Base-by-base conservation (phyloP, 495 filamentous ascomycete species). In the Chaetomium fimeti region DNA sequence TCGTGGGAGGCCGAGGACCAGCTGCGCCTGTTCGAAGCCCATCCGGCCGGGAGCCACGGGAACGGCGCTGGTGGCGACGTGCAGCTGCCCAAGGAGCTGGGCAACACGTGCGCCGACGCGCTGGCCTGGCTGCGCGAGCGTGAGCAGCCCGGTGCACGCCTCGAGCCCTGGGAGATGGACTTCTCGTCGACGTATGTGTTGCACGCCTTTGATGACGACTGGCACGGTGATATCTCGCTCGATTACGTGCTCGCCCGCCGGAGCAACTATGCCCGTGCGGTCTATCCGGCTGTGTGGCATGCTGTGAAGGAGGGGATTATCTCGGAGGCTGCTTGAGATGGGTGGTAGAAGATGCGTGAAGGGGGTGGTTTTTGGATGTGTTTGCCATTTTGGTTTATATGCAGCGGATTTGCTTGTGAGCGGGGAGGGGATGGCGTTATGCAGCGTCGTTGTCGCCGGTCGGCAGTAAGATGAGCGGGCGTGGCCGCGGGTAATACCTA, bases 251-350 rank as follows among this genome's bases (percentile, higher is more conserved):
- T 72, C 20, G 57, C 47, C 27, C 52, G 68, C 20, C 42, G 63
- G 54, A 72, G 70, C 38, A 72, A 70, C 55, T 72, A 68, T 27
- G 70, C 70, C 0, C 22, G 70, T 24, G 68, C 70, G 3, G 70
- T 72, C 5, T 70, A 64, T 32, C 70, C 70, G 20, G 68, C 66
- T 0, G 32, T 72, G 9, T 52, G 29, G 59, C 68, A 72, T 49
- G 70, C 70, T 1, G 48, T 72, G 2, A 9, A 56, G 59, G 55
- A 47, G 3, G 51, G 51, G 1, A 38, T 64, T 18, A 68, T 68
- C 18, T 52, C 66, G 15, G 22, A 24, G 51, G 45, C 32, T 36
- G 32, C 32, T 36, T 36, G 32, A 36, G 12, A 36, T 36, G 8
- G 32, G 32, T 36, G 8, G 12, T 36, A 36, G 8, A 9, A 9